Evolutionary conservation across 2,329 filamentous ascomycete species (phyloP), one percentile per base, ranked within the genome.

Genomic region (Colletotrichum lupini): DNA sequence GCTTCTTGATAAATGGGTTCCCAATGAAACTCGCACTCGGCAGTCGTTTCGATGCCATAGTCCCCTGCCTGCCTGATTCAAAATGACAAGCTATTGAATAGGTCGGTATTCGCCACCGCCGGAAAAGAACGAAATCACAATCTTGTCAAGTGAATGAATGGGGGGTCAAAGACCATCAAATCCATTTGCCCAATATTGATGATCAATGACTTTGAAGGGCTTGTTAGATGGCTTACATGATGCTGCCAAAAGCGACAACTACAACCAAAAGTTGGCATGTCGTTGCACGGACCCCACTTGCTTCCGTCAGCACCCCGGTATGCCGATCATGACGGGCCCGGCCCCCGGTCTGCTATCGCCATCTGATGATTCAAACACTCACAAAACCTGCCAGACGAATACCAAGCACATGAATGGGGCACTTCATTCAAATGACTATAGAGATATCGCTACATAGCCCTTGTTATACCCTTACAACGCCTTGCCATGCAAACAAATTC

Each of bases 1-100:
- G 79, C 74, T 83, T 85, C 77, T 87, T 87, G 74, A 87, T 82
- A 72, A 86, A 84, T 0, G 86, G 85, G 63, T 87, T 87, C 2
- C 82, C 74, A 9, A 87, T 83, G 63, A 87, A 76, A 26, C 77
- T 74, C 2, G 81, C 80, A 67, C 80, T 82, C 30, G 71, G 68
- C 24, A 76, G 77, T 24, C 81, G 79, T 67, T 85, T 84, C 9
- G 70, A 63, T 11, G 76, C 68, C 79, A 81, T 81, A 42, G 5
- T 46, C 9, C 11, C 32, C 42, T 49, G 7, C 11, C 26, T 58
- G 16, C 4, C 16, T 57, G 14, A 22, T 19, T 5, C 9, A 4
- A 4, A 4, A 11, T 49, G 19, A 1, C 5, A 4, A 4, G 19
- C 19, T n/a, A n/a, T n/a, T n/a, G 6, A 49, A 4, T n/a, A 9